Base-by-base conservation (phyloP, 768 basidiomycete genomes). In the Boletus speciosus region DNA sequence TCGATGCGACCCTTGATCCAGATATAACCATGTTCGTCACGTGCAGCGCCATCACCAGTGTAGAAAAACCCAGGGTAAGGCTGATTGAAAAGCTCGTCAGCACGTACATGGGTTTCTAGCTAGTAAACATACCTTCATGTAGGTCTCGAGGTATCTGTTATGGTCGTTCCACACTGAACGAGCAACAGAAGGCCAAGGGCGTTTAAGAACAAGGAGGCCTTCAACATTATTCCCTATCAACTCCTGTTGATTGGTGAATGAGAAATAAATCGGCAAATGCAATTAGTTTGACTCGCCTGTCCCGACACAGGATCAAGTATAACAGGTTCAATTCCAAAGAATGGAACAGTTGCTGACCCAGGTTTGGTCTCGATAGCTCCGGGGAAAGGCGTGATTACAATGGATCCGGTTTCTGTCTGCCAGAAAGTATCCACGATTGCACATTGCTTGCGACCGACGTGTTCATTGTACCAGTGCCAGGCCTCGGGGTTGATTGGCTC, bases 401-500 rank as follows among this genome's bases (percentile, higher is more conserved):
- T 95, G 2, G 90, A 92, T 50, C 97, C 97, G 1, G 97, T 98
- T 76, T 99, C 96, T 0, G 97, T 99, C 81, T 98, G 95, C 92
- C 91, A 94, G 74, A 84, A 94, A 4, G 92, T 96, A 73, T 97
- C 94, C 39, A 96, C 94, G 60, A 98, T 85, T 6, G 96, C 93
- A 67, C 92, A 95, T 70, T 98, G 81, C 60, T 73, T 78, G 65
- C 82, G 81, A 10, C 96, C 97, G 50, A 97, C 94, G 66, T 93
- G 83, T 66, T 97, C 93, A 71, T 96, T 93, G 74, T 95, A 97
- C 96, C 96, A 98, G 64, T 95, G 83, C 96, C 97, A 98, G 11
- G 96, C 96, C 71, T 98, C 96, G 27, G 95, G 94, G 73, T 98
- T 98, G 78, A 99, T 98, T 1, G 97, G 97, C 74, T 99, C 97